Evolutionary conservation across 202 grass and related monocot species (phyloP).

Genomic region (Brachypodium distachyon): DNA sequence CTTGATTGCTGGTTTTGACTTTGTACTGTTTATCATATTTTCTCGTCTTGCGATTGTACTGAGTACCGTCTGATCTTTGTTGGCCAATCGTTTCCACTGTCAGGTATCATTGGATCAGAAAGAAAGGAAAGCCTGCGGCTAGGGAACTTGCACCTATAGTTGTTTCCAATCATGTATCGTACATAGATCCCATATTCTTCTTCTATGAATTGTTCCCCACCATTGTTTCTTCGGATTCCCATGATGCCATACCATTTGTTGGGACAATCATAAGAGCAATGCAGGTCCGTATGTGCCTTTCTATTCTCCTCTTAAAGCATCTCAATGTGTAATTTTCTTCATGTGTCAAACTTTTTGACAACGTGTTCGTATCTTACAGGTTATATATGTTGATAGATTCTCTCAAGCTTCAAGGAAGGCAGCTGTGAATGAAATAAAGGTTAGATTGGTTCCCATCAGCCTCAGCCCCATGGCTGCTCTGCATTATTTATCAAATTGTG

Average conservation of each 20-base stretch:
- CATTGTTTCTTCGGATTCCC: slow-evolving; percentile 94
- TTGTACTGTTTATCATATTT: not conserved
- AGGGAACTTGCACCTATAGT: slow-evolving; percentile 87
- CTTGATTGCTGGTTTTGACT: not conserved
- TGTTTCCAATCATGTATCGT: slow-evolving; percentile 97
- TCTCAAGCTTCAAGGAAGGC: slow-evolving; percentile 71
- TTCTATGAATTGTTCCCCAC: slow-evolving; percentile 97
- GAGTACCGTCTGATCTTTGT: not conserved
- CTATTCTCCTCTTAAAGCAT: slow-evolving; percentile 3
- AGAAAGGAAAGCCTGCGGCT: slow-evolving; percentile 85
- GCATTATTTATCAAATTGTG: not conserved
- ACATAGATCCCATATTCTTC: slow-evolving; percentile 88
- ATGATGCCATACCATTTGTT: slow-evolving; percentile 94
- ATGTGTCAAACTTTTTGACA: slow-evolving; percentile 11
- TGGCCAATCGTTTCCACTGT: not conserved
- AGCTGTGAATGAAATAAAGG: slow-evolving; percentile 99
- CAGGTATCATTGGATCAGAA: slow-evolving; percentile 94
- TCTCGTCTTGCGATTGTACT: not conserved
- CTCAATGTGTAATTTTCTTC: not conserved
- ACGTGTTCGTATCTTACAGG: slow-evolving; percentile 32
- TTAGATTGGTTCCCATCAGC: slow-evolving; percentile 30
- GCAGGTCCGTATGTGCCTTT: slow-evolving; percentile 57
- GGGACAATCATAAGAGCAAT: slow-evolving; percentile 95
- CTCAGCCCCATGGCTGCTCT: not conserved
- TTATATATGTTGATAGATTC: slow-evolving; percentile 99